These are phyloP conservation scores for Candida tallmaniae DNA, from an alignment of 805 yeast species.

Conservation along the genomic window DNA sequence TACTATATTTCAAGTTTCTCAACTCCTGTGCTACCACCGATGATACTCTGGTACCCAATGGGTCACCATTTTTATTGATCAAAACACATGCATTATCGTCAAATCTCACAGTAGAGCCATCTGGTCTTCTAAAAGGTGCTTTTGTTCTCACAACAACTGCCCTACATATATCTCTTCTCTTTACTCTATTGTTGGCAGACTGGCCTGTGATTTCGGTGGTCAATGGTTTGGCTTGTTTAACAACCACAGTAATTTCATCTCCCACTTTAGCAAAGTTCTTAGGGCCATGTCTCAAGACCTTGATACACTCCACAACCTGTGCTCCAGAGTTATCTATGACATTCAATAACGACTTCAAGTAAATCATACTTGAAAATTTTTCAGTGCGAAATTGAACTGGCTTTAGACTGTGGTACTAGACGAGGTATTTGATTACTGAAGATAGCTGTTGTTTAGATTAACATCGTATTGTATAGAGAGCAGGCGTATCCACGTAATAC, in stretches of 20 bases:
- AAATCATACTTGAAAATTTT: slow-evolving; percentile 57
- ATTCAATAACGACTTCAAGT: slow-evolving; percentile 79
- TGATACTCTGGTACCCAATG: slow-evolving; percentile 88
- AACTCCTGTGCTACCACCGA: slow-evolving; percentile 90
- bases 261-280: slow-evolving; percentile 80
- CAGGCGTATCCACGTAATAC: too few species aligned
- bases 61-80: slow-evolving; percentile 88
- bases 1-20: slow-evolving; percentile 74
- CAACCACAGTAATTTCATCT: slow-evolving; percentile 90
- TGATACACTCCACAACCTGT: slow-evolving; percentile 90
- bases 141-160: slow-evolving; percentile 94
- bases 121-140: slow-evolving; percentile 70
- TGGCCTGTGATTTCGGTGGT: slow-evolving; percentile 70
- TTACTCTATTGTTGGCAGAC: slow-evolving; percentile 71
- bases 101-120: slow-evolving; percentile 81
- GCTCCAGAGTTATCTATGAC: slow-evolving; percentile 97
- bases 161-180: slow-evolving; percentile 92
- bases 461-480: too few species aligned
- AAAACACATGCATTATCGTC: slow-evolving; percentile 98
- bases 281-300: slow-evolving; percentile 86
- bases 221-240: slow-evolving; percentile 82
- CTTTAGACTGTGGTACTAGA: too few species aligned
- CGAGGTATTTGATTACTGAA: too few species aligned
- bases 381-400: too few species aligned
- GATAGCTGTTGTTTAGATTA: too few species aligned